A percentile compares a stretch with the other conserved stretches of the same genome.
These are phyloP conservation scores for Myxozyma melibiosi DNA, from an alignment of 805 yeast species.

Conservation along the genomic window DNA sequence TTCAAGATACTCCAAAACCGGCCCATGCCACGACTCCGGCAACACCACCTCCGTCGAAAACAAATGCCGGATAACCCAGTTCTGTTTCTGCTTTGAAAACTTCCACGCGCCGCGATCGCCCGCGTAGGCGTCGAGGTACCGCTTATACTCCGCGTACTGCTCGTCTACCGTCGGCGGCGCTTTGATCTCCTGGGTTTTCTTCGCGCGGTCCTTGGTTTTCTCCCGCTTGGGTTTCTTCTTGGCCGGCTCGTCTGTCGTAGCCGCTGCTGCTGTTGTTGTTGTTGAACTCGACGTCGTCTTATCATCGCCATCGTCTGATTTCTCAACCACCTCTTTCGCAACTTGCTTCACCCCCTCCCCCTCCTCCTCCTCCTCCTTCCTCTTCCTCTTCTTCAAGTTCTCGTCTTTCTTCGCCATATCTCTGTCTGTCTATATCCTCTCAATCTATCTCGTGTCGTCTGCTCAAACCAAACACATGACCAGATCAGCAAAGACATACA, in stretches of 20 bases:
- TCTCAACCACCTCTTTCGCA: not conserved
- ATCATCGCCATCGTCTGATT: not conserved
- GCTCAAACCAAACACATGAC: too few relatives aligned
- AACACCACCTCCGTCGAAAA: not conserved
- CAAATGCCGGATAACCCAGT: conserved; percentile 22
- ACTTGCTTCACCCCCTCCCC: not conserved
- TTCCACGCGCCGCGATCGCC: conserved; percentile 11
- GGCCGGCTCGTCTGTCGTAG: not conserved
- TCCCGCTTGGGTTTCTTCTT: conserved; percentile 7
- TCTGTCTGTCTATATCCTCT: too few relatives aligned
- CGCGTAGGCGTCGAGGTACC: conserved; percentile 11
- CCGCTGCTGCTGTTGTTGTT: not conserved
- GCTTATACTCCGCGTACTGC: conserved; percentile 7
- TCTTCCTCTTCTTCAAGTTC: not conserved
- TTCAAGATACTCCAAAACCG: not conserved
- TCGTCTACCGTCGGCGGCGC: not conserved
- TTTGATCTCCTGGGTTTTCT: not conserved
- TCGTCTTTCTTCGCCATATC: not conserved
- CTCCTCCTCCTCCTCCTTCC: not conserved
- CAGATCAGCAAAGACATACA: too few relatives aligned
- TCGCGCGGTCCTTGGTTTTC: not conserved
- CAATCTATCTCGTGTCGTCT: too few relatives aligned
- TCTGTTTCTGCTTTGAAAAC: conserved; percentile 28
- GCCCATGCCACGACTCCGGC: conserved; percentile 3
- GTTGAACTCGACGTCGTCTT: not conserved